A percentile compares a stretch with the other conserved stretches of the same genome.
phyloP scores from a whole-genome alignment of 441 rosid species.

The Erodium moschatum region DNA sequence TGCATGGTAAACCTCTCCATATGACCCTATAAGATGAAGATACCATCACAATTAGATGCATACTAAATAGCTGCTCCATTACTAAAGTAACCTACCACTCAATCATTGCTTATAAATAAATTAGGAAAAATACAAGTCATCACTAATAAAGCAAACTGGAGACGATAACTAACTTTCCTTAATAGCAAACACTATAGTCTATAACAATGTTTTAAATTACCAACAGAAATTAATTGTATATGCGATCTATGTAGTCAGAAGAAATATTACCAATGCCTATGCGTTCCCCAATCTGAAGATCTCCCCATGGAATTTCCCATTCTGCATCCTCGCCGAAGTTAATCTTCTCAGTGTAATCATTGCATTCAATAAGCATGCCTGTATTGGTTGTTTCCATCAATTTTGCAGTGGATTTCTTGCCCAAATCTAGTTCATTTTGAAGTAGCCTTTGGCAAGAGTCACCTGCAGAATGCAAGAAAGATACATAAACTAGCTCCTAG shows the following conservation, averaged over 20 bases:
- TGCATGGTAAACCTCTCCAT: conserved; percentile 9
- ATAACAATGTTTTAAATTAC: neutral
- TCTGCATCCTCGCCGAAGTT: conserved; percentile 73
- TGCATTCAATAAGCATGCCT: conserved; percentile 29
- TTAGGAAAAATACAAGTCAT: neutral
- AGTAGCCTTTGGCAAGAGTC: conserved; percentile 34
- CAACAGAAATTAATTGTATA: conserved; percentile 1
- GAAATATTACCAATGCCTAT: conserved; percentile 80
- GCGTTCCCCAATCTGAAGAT: conserved; percentile 91
- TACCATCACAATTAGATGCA: neutral
- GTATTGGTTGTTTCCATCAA: conserved; percentile 27
- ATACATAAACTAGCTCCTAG: conserved; percentile 23
- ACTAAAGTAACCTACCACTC: neutral
- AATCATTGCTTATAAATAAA: neutral
- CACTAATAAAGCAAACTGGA: neutral
- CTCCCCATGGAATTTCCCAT: conserved; percentile 94
- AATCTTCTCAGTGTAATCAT: conserved; percentile 42
- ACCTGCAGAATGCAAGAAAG: conserved; percentile 26
- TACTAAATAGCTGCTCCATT: neutral
- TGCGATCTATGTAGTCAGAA: neutral
- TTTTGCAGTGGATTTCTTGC: conserved; percentile 32
- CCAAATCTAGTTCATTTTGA: conserved; percentile 28
- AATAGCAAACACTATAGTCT: neutral
- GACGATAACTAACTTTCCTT: conserved; percentile 4
- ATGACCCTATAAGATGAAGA: neutral